phyloP scores from a whole-genome alignment of 116 monocot genomes.

The Posidonia oceanica region DNA sequence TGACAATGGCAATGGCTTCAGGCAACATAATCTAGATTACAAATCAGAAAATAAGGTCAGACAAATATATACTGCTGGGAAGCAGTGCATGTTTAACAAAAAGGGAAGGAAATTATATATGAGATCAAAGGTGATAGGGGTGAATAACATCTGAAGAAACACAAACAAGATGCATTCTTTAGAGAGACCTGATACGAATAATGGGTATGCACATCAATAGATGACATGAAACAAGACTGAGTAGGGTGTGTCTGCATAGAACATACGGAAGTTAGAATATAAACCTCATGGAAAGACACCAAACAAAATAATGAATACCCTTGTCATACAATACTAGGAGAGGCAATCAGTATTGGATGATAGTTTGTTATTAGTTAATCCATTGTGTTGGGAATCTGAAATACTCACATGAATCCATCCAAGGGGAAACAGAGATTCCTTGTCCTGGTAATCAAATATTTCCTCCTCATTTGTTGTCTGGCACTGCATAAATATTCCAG shows the following conservation, averaged over 20 bases:
- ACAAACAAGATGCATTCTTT: not conserved
- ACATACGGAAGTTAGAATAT: not conserved
- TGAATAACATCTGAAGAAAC: not conserved
- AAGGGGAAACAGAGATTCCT: slow-evolving; percentile 90
- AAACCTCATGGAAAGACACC: not conserved
- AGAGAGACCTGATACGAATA: slow-evolving; percentile 93
- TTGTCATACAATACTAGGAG: not conserved
- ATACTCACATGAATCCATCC: slow-evolving; percentile 98
- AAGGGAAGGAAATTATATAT: not conserved
- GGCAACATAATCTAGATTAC: slow-evolving; percentile 78
- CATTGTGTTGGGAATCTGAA: not conserved
- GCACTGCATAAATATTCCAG: slow-evolving; percentile 35
- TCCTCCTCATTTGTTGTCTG: slow-evolving; percentile 96
- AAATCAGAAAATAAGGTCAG: not conserved
- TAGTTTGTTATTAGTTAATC: not conserved
- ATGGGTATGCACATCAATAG: slow-evolving; percentile 92
- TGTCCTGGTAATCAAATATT: slow-evolving; percentile 95
- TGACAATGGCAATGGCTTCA: slow-evolving; percentile 97
- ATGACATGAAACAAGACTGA: slow-evolving; percentile 98
- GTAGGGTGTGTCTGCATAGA: slow-evolving; percentile 87
- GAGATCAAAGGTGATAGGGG: not conserved
- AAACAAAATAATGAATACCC: not conserved
- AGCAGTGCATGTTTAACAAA: no score
- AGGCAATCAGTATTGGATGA: not conserved
- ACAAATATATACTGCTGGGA: not conserved